Percentiles rank a stretch among this genome's conserved stretches.
Conservation (phyloP, 2,329 filamentous ascomycete species). For the Triangularia setosa region DNA sequence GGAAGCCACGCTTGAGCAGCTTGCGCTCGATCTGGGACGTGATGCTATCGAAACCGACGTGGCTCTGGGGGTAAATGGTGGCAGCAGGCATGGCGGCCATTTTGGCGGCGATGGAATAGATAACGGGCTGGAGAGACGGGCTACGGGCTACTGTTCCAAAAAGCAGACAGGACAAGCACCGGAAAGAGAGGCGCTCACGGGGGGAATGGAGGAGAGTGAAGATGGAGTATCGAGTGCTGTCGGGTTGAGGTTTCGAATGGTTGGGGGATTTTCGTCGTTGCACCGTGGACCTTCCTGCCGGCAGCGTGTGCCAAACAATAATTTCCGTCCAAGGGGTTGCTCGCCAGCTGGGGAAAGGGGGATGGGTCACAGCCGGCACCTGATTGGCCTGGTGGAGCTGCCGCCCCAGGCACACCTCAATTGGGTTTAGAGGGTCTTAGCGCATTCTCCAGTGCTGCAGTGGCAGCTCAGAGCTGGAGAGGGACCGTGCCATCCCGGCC, state of each 20-base stretch:
- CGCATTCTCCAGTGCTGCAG: constrained; percentile 8
- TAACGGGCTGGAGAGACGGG: constrained; percentile 20
- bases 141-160: constrained; percentile 28
- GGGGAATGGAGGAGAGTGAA: not conserved
- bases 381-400: constrained; percentile 26
- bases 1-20: constrained; percentile 98
- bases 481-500: constrained; percentile 26
- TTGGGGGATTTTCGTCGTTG: constrained; percentile 23
- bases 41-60: constrained; percentile 99
- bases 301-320: constrained; percentile 29
- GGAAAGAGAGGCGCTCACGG: not conserved
- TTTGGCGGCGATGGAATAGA: constrained; percentile 32
- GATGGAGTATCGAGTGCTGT: constrained; percentile 17
- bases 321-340: constrained; percentile 29
- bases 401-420: constrained; percentile 25
- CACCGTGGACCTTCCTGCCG: constrained; percentile 19
- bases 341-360: constrained; percentile 38
- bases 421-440: constrained; percentile 18
- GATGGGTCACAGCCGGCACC: constrained; percentile 25
- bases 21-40: constrained; percentile 99
- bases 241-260: constrained; percentile 20
- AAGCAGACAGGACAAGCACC: constrained; percentile 14
- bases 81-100: constrained; percentile 63
- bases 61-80: constrained; percentile 85
- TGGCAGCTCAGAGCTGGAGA: constrained; percentile 13